Evolutionary conservation across 148 eudicot genomes (phyloP).

Genomic region (Rhododendron mucronatum): DNA sequence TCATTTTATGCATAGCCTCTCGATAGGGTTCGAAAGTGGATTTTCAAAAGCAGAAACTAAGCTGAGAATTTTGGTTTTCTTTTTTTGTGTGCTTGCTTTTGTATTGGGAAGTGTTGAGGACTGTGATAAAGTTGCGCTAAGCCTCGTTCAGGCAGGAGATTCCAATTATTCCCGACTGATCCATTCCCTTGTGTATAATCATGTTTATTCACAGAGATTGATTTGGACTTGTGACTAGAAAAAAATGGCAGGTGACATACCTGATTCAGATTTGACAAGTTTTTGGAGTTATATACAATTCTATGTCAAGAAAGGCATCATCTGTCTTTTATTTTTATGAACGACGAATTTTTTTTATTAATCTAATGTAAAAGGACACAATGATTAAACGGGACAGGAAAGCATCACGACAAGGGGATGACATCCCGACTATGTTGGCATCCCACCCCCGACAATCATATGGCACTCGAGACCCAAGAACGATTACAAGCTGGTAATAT

Average conservation of each 20-base stretch:
- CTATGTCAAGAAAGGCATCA: background rate
- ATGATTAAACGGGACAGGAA: too few relatives aligned
- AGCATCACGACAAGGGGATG: too few relatives aligned
- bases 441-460: too few relatives aligned
- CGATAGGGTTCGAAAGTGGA: conserved; percentile 35
- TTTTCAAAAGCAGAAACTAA: conserved; percentile 50
- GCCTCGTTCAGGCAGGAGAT: background rate
- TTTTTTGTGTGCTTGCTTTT: background rate
- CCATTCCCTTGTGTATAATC: background rate
- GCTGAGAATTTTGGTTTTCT: conserved; percentile 12
- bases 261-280: background rate
- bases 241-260: background rate
- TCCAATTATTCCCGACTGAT: background rate
- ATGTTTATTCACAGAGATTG: background rate
- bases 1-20: conserved; percentile 36
- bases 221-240: background rate
- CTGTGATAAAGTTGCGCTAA: background rate
- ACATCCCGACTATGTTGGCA: too few relatives aligned
- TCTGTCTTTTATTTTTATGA: too few relatives aligned
- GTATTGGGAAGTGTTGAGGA: background rate
- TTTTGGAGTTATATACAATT: background rate
- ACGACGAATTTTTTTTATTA: too few relatives aligned
- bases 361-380: too few relatives aligned
- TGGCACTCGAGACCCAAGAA: too few relatives aligned
- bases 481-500: too few relatives aligned